A percentile compares a stretch with the other conserved stretches of the same genome.
These are phyloP conservation scores for Fusarium floridanum DNA, from an alignment of 2,329 filamentous ascomycete genomes.

Conservation along the genomic window DNA sequence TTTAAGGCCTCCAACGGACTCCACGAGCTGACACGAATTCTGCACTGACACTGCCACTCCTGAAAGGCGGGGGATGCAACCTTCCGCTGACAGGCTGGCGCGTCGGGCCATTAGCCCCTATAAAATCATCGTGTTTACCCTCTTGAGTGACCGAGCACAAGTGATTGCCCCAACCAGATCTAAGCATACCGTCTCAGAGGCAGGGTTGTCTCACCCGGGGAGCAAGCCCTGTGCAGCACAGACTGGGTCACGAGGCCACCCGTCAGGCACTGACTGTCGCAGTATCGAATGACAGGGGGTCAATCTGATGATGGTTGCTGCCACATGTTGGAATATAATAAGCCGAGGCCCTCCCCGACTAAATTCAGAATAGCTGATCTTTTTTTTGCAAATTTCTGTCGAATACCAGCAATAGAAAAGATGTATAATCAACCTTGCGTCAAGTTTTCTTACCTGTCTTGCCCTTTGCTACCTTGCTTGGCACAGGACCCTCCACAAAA, in stretches of 20 bases:
- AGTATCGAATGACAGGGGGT: constrained; percentile 1
- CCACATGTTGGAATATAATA: not conserved
- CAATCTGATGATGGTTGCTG: not conserved
- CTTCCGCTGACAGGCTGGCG: not conserved
- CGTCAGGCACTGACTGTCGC: not conserved
- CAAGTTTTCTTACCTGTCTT: not conserved
- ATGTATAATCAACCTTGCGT: not conserved
- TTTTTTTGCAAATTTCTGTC: not conserved
- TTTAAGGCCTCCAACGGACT: not conserved
- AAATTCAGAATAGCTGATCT: not conserved
- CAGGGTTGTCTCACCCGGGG: not conserved
- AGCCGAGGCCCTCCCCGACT: not conserved
- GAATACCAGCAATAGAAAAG: not conserved
- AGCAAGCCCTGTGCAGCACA: not conserved
- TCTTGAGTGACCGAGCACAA: not conserved
- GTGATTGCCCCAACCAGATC: not conserved
- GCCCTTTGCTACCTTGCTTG: not conserved
- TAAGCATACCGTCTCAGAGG: not conserved
- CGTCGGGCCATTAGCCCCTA: not conserved
- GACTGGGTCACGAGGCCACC: not conserved
- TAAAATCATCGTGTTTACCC: not conserved
- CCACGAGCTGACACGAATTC: not conserved
- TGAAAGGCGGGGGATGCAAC: not conserved
- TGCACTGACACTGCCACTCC: not conserved
- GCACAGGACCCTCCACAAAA: constrained; percentile 17